Conservation (phyloP, 2,329 filamentous ascomycete species). For the Cladosporium colombiae region DNA sequence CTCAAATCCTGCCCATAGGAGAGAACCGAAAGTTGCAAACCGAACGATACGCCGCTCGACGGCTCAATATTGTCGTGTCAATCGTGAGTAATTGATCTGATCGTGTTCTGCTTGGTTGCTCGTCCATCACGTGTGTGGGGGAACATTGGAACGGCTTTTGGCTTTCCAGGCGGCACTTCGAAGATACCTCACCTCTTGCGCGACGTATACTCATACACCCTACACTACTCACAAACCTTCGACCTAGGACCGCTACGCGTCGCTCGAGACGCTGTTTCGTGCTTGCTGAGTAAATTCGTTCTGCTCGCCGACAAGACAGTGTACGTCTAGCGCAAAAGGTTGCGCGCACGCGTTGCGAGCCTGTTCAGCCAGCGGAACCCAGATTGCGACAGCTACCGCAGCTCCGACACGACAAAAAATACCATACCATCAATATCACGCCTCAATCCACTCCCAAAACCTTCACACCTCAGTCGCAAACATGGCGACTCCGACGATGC, state of each 20-base stretch:
- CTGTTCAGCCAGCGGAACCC: background rate
- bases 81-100: background rate
- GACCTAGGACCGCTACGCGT: background rate
- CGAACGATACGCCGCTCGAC: background rate
- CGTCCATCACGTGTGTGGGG: background rate
- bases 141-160: background rate
- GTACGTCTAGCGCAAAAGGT: background rate
- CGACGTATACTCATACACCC: background rate
- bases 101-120: background rate
- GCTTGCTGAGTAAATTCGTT: background rate
- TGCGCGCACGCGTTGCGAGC: background rate
- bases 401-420: background rate
- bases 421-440: background rate
- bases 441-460: background rate
- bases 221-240: background rate
- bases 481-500: conserved; percentile 8
- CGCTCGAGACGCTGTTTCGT: background rate
- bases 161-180: background rate
- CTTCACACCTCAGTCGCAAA: background rate
- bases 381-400: background rate
- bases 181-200: background rate
- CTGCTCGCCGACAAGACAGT: background rate
- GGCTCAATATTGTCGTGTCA: background rate
- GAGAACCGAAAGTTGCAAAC: background rate
- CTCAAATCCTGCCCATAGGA: background rate